Percentiles rank a stretch among this genome's conserved stretches.
Evolutionary conservation across 257 asterid species (phyloP).

Genomic region (Parsonsia alboflavescens): DNA sequence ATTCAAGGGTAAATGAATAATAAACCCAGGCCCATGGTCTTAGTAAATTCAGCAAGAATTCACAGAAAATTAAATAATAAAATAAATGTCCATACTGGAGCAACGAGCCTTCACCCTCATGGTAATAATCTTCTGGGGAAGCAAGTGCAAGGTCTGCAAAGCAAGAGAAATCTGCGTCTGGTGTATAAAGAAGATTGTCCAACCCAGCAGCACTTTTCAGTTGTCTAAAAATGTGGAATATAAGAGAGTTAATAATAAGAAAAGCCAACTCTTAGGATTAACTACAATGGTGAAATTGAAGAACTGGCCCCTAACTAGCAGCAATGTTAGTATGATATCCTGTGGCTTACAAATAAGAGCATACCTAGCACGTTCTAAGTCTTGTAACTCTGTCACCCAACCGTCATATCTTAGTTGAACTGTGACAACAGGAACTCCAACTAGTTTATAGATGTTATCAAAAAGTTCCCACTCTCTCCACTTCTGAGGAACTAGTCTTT

Average conservation of each 20-base stretch:
- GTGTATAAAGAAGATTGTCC: conserved; percentile 91
- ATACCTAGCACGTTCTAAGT: conserved; percentile 84
- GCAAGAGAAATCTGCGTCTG: conserved; percentile 98
- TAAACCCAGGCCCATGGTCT: not conserved
- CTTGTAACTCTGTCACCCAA: conserved; percentile 96
- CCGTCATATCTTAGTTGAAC: conserved; percentile 95
- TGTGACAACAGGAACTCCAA: conserved; percentile 98
- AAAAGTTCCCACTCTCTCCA: conserved; percentile 93
- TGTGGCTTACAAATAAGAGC: conserved; percentile 7
- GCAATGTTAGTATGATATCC: conserved; percentile 5
- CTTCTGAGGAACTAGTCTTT: conserved; percentile 65
- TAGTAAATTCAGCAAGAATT: conserved; percentile 2
- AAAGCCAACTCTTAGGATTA: conserved; percentile 1
- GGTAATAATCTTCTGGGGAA: conserved; percentile 87
- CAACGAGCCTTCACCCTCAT: conserved; percentile 93
- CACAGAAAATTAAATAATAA: not conserved
- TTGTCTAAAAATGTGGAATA: conserved; percentile 52
- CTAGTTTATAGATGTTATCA: conserved; percentile 78
- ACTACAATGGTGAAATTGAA: not conserved
- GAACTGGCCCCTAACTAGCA: conserved; percentile 1
- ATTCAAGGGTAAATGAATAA: not conserved
- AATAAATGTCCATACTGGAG: conserved; percentile 66
- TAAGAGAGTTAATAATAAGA: not conserved
- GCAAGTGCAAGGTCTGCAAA: conserved; percentile 96
- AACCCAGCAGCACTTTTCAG: conserved; percentile 71